phyloP scores from a whole-genome alignment of 495 filamentous ascomycete genomes.

The Hypoxylon perforatum region DNA sequence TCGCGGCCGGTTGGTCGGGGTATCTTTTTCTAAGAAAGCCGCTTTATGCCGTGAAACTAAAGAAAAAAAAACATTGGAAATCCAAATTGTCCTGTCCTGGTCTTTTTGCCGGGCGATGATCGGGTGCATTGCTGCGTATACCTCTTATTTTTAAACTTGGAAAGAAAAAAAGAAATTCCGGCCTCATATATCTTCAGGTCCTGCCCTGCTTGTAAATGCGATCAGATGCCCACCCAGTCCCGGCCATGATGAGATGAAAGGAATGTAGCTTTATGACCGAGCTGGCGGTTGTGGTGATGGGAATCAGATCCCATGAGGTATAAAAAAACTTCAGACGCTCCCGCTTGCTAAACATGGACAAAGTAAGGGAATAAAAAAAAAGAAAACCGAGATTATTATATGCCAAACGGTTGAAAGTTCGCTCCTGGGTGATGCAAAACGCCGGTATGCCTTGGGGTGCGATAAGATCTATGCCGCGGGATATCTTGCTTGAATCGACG shows the following conservation, averaged over 20 bases:
- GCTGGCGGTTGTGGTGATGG: conserved; percentile 53
- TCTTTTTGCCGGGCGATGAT: conserved; percentile 53
- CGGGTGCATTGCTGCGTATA: conserved; percentile 65
- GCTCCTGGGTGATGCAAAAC: conserved; percentile 56
- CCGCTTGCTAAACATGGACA: conserved; percentile 52
- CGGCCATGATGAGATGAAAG: conserved; percentile 55
- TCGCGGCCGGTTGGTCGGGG: conserved; percentile 44
- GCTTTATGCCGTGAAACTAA: conserved; percentile 53
- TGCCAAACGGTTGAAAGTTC: conserved; percentile 46
- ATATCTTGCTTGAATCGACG: conserved; percentile 32
- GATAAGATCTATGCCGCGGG: conserved; percentile 44
- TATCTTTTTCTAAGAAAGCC: conserved; percentile 54
- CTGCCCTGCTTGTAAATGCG: conserved; percentile 61
- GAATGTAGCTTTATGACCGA: conserved; percentile 53
- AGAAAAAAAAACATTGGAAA: conserved; percentile 36
- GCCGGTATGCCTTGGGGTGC: conserved; percentile 49
- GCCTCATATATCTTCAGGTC: conserved; percentile 53
- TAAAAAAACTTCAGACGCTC: conserved; percentile 49
- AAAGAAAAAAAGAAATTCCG: conserved; percentile 49
- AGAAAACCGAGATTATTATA: conserved; percentile 35
- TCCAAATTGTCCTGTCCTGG: conserved; percentile 54
- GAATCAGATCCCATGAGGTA: conserved; percentile 34
- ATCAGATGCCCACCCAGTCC: conserved; percentile 58
- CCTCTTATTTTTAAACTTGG: conserved; percentile 51
- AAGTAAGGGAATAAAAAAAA: conserved; percentile 39